phyloP scores from a whole-genome alignment of 1,139 yeast genomes.

The Suzukiozyma palmioleophila region DNA sequence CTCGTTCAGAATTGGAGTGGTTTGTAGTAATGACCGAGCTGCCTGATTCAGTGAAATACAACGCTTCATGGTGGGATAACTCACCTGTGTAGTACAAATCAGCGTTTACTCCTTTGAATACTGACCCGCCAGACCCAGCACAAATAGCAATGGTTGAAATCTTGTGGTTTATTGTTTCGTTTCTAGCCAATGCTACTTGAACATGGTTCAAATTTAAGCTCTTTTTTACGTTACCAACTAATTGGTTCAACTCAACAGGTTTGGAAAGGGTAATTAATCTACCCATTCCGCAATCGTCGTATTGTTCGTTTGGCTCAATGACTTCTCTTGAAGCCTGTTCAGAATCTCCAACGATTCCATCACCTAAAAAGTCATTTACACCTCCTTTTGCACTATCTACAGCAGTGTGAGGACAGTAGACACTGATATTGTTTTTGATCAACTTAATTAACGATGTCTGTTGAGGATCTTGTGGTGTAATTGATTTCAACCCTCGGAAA shows the following conservation, averaged over 20 bases:
- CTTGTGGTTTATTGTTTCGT: constrained; percentile 19
- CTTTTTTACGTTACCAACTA: constrained; percentile 53
- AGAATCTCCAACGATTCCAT: constrained; percentile 44
- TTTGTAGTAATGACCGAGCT: constrained; percentile 72
- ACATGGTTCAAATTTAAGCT: constrained; percentile 50
- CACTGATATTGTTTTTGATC: constrained; percentile 73
- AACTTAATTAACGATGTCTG: constrained; percentile 71
- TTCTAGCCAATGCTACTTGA: constrained; percentile 56
- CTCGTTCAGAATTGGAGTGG: constrained; percentile 91
- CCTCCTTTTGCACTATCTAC: constrained; percentile 91
- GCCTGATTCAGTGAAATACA: constrained; percentile 69
- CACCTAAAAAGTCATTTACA: constrained; percentile 86
- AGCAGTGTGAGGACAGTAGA: constrained; percentile 94
- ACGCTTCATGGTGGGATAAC: constrained; percentile 86
- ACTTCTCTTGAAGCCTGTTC: constrained; percentile 20
- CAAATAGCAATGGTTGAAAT: constrained; percentile 73
- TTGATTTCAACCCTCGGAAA: constrained; percentile 80
- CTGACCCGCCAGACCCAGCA: constrained; percentile 90
- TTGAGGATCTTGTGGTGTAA: constrained; percentile 68
- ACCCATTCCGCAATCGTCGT: constrained; percentile 76
- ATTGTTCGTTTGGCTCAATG: constrained; percentile 22
- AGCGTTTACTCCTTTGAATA: constrained; percentile 59
- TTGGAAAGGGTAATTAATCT: constrained; percentile 52
- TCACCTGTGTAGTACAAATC: constrained; percentile 91
- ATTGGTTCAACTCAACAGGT: constrained; percentile 38